phyloP scores from a whole-genome alignment of 1,139 yeast genomes.

The Keqinozyma sinolaborantium region DNA sequence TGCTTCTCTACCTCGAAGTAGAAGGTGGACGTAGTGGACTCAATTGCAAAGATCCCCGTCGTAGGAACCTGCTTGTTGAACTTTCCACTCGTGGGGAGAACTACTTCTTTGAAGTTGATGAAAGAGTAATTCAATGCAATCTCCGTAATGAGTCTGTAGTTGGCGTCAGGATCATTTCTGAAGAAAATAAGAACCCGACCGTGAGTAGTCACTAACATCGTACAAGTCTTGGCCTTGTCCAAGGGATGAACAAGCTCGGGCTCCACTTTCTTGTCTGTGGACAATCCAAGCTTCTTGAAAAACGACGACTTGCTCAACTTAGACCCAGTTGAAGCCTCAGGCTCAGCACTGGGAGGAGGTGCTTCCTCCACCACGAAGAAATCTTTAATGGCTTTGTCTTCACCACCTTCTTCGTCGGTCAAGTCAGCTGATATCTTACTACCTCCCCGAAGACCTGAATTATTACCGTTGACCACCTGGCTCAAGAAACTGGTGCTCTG shows the following conservation, averaged over 20 bases:
- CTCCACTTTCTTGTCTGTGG: conserved; percentile 14
- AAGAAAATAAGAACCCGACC: conserved; percentile 54
- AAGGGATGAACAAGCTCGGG: conserved; percentile 23
- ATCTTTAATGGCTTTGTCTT: conserved; percentile 27
- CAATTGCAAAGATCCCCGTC: conserved; percentile 52
- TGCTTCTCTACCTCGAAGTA: conserved; percentile 56
- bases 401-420: conserved; percentile 15
- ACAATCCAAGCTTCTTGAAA: conserved; percentile 29
- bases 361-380: conserved; percentile 21
- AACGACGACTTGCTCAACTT: conserved; percentile 14
- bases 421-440: conserved; percentile 9
- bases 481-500: conserved; percentile 33
- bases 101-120: conserved; percentile 53
- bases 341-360: conserved; percentile 3
- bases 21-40: conserved; percentile 43
- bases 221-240: conserved; percentile 39
- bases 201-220: conserved; percentile 50
- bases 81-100: conserved; percentile 25
- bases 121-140: conserved; percentile 45
- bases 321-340: conserved; percentile 3
- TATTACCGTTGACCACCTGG: conserved; percentile 55
- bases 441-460: conserved; percentile 25
- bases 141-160: conserved; percentile 43
- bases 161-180: conserved; percentile 28
- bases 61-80: conserved; percentile 32